Conservation (phyloP, 148 eudicot species). For the Vaccinium corymbosum region DNA sequence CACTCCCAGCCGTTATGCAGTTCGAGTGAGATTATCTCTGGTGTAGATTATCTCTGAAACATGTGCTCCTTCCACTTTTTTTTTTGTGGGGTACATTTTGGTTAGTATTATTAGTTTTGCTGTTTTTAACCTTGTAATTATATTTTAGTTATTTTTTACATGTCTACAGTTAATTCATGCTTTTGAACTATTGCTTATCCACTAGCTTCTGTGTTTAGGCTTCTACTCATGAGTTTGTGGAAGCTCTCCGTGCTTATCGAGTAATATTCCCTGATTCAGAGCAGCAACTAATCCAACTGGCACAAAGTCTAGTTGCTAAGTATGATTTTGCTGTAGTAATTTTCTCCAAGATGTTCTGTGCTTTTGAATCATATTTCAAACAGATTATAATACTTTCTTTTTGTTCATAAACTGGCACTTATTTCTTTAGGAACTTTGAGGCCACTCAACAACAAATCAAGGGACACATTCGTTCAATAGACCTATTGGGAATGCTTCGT, state of each 20-base stretch:
- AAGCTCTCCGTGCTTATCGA: conserved; percentile 90
- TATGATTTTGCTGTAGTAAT: conserved; percentile 22
- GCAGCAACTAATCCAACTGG: conserved; percentile 63
- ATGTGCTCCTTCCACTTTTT: background rate
- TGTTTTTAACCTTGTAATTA: background rate
- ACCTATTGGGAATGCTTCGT: conserved; percentile 63
- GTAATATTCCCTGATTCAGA: conserved; percentile 90
- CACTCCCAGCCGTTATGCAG: background rate
- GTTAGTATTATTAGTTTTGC: background rate
- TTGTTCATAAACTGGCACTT: conserved; percentile 12
- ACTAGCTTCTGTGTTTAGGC: conserved; percentile 38
- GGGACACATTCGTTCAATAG: conserved; percentile 41
- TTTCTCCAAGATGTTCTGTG: conserved; percentile 10
- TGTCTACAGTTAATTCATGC: conserved; percentile 17
- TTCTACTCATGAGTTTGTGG: conserved; percentile 76
- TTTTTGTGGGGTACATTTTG: background rate
- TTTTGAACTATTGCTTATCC: background rate
- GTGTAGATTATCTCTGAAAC: background rate
- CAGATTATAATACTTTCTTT: background rate
- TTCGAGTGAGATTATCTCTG: background rate
- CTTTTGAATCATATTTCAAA: background rate
- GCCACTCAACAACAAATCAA: conserved; percentile 49
- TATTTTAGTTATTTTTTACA: background rate
- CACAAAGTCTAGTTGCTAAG: conserved; percentile 64
- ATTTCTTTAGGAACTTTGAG: conserved; percentile 70